Conservation (phyloP, 179 eudicot species). For the Beta lomatogona region DNA sequence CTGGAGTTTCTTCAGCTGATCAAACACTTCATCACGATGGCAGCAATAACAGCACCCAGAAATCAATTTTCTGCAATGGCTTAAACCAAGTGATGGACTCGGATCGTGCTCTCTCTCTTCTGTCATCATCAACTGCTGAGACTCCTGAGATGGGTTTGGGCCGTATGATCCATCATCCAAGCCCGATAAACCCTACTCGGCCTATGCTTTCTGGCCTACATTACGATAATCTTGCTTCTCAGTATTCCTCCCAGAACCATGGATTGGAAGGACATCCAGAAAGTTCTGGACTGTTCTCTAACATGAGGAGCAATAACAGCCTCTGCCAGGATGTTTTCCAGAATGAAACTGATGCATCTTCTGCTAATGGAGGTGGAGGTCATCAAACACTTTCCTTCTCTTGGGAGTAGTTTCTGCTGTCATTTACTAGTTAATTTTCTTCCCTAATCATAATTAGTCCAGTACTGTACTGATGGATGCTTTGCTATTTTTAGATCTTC, state of each 20-base stretch:
- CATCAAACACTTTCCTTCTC: constrained; percentile 67
- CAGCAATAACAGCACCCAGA: constrained; percentile 27
- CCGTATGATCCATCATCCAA: constrained; percentile 47
- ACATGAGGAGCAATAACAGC: constrained; percentile 25
- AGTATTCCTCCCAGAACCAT: constrained; percentile 34
- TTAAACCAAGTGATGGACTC: constrained; percentile 44
- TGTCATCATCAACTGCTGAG: constrained; percentile 77
- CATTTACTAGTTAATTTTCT: neutral
- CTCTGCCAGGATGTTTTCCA: constrained; percentile 48
- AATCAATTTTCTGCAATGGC: constrained; percentile 37
- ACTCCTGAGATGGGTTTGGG: constrained; percentile 47
- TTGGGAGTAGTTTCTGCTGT: constrained; percentile 50
- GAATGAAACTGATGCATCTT: constrained; percentile 40
- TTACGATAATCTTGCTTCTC: constrained; percentile 31
- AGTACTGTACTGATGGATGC: neutral
- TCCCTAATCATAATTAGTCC: constrained; percentile 1
- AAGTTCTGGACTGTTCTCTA: constrained; percentile 31
- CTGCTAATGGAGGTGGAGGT: constrained; percentile 40
- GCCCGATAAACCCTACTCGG: constrained; percentile 35
- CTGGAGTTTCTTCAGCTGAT: constrained; percentile 40
- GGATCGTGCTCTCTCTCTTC: constrained; percentile 99
- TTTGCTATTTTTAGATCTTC: constrained; percentile 6
- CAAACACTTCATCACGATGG: constrained; percentile 43
- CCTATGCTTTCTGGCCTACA: constrained; percentile 35
- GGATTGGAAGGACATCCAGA: constrained; percentile 41